Base-by-base conservation (phyloP, 768 basidiomycete species). In the Lepiota venenata region DNA sequence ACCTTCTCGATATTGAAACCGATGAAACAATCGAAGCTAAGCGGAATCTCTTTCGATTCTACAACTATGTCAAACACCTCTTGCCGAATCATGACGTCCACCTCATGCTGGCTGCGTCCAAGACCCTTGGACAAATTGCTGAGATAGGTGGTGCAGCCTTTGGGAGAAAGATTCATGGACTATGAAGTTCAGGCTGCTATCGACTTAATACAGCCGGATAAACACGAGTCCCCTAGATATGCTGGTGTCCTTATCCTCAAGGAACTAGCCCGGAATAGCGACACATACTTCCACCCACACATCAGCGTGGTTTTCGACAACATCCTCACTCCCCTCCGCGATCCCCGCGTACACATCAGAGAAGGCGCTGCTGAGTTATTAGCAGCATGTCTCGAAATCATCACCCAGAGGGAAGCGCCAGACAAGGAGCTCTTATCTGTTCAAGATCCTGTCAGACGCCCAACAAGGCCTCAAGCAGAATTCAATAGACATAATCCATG, bases 61-160 rank as follows among this genome's bases (percentile, higher is more conserved):
- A 88, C 74, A 91, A 92, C 71, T 95, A 97, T 71, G 87, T 97
- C 69, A 92, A 93, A 66, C 84, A 90, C 39, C 80, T 96, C n/a
- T 79, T 97, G 16, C 93, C 93, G 3, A 91, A 91, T 64, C 80
- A 85, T 49, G 96, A 98, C 67, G 83, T 93, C 63, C 88, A 90
- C 67, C 85, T 99, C 65, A 98, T 98, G 94, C 80, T 94, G 35
- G 83, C 88, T 8, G 93, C 93, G 1, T 93, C 94, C n/a, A 91
- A 93, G 67, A 93, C 91, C 0, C 80, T 94, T 25, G 93, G 93
- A 0, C 80, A 85, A 62, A 95, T 96, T 64, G 89, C 89, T 29
- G 81, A 86, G 55, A 85, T 91, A 22, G 91, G 91, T 18, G 91
- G 91, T 2, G 79, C 83, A 0, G 84, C 85, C 21, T 90, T 95